Evolutionary conservation across 441 rosid genomes (phyloP).

Genomic region (Manihot esculenta): DNA sequence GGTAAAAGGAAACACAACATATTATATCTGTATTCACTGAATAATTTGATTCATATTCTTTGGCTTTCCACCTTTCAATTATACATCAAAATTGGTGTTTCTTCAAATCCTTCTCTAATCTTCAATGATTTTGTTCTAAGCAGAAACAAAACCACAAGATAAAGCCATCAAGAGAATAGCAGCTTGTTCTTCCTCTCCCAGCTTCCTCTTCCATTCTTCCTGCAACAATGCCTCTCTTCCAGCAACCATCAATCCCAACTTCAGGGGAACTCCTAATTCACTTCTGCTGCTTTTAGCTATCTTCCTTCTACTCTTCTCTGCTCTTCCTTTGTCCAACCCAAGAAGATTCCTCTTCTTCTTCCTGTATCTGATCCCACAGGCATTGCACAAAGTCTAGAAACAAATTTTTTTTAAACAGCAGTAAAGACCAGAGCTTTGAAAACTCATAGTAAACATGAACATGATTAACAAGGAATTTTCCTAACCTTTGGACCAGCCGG

Average conservation of each 20-base stretch:
- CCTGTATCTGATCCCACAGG: slow-evolving; percentile 83
- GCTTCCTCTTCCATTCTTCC: slow-evolving; percentile 48
- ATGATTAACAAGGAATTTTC: neutral
- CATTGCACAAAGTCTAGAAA: slow-evolving; percentile 83
- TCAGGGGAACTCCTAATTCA: slow-evolving; percentile 37
- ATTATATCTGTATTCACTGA: neutral
- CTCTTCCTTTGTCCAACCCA: slow-evolving; percentile 36
- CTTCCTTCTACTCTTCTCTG: slow-evolving; percentile 34
- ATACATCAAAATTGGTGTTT: neutral
- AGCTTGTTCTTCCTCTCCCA: slow-evolving; percentile 89
- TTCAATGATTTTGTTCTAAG: slow-evolving; percentile 17
- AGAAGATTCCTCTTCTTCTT: slow-evolving; percentile 50
- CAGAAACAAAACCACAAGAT: slow-evolving; percentile 67
- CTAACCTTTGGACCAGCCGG: slow-evolving; percentile 94
- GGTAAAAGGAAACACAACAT: neutral
- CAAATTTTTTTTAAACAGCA: neutral
- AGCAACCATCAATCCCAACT: slow-evolving; percentile 42
- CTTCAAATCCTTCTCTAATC: neutral
- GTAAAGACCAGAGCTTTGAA: neutral
- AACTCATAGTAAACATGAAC: neutral
- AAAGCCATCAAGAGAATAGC: slow-evolving; percentile 84
- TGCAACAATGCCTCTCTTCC: slow-evolving; percentile 49
- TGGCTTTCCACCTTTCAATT: neutral
- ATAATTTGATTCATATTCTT: neutral
- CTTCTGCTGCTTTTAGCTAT: slow-evolving; percentile 19